Evolutionary conservation across 2,329 filamentous ascomycete species (phyloP), one percentile per base, ranked within the genome.

Genomic region (Fragosphaeria purpurea): DNA sequence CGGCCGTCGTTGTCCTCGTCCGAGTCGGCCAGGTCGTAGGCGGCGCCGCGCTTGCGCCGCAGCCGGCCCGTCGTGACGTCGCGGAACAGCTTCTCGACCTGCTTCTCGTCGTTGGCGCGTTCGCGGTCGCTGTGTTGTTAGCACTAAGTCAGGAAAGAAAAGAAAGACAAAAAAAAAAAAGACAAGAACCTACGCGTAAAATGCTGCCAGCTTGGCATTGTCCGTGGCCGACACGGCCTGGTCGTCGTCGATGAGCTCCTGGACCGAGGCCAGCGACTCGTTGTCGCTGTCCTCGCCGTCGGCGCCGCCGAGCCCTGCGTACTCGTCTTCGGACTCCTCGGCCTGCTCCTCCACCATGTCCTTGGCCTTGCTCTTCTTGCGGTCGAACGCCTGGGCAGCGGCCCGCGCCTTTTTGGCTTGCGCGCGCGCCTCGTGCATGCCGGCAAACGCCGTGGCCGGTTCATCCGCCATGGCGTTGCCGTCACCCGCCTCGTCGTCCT

Each of bases 291-390:
- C 88, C 58, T 97, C 91, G 53, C 91, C 90, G 65, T 90, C 91
- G 9, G 74, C 85, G 55, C 93, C 93, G 58, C 93, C 93, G 8
- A 98, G 74, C 5, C 93, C 93, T 40, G 90, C 91, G 64, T 97
- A 98, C 66, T 98, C 93, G 63, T 98, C 93, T 63, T 98, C 94
- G 0, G 93, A 98, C 68, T 98, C 93, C 60, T 95, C 88, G 54
- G 93, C 91, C 63, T 95, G 89, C 58, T 96, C 93, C 57, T 97
- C 80, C 39, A 98, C 76, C 77, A 95, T 86, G 31, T 85, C 83
- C 61, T 83, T 89, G 0, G 90, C 91, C 62, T 86, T 83, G 69
- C 88, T 94, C 64, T 85, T 90, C 67, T 88, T 90, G 66, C 85
- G 87, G 68, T 95, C 79, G 59, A 89, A 95, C 30, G 44, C 50